Base-by-base conservation (phyloP, 495 filamentous ascomycete species). In the Xylaria acuta region DNA sequence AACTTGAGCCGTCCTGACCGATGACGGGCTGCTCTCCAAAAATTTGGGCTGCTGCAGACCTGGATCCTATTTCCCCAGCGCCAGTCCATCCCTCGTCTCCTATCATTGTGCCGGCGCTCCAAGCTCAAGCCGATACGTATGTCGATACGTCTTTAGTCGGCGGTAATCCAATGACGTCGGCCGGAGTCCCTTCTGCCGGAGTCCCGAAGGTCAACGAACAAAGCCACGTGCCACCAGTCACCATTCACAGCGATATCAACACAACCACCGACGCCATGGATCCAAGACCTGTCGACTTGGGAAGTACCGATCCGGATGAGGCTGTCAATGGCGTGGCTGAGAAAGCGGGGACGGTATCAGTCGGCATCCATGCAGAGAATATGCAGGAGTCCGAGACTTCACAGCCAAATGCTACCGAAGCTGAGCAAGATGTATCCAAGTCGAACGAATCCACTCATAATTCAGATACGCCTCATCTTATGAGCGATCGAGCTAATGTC, bases 401-500 rank as follows among this genome's bases (percentile, higher is more conserved):
- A 65, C 75, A 67, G 64, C 72, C 76, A 65, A 75, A 75, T 73
- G 76, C 74, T 77, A 75, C 76, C 67, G 80, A 81, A 56, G 59
- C 65, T 73, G 74, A 79, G 68, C 81, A 82, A 75, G 79, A 82
- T 84, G 80, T 82, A 82, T 75, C 81, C 80, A 78, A 80, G 67
- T 75, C 78, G 60, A 78, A 72, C 75, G 73, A 80, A 78, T 78
- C 82, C 75, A 81, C 75, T 76, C 76, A 73, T 81, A 82, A 72
- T 77, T 77, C 78, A 74, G 78, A 78, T 74, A 71, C 73, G 71
- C 73, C 80, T 78, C 70, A 77, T 63, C 65, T 75, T 63, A 62
- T 78, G 72, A 79, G 74, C 71, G 70, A 67, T 75, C 69, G 74
- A 65, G 76, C 75, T 74, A 68, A 75, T 67, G 68, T 71, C 74